A percentile compares a stretch with the other conserved stretches of the same genome.
Evolutionary conservation across 805 yeast genomes (phyloP).

Genomic region (Kodamaea jinghongensis): DNA sequence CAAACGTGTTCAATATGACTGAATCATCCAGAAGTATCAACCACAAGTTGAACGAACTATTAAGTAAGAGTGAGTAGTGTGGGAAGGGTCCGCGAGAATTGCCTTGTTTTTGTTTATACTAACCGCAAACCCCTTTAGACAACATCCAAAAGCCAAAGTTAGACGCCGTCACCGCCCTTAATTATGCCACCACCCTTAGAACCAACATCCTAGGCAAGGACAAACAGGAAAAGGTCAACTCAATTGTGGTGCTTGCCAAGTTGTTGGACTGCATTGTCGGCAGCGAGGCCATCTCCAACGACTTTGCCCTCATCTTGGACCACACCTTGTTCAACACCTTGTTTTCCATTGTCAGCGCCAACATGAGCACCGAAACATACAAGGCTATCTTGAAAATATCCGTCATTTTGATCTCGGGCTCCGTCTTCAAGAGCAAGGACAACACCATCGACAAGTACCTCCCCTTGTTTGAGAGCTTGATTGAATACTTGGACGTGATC

Average conservation of each 20-base stretch:
- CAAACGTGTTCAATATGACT: slow-evolving; percentile 22
- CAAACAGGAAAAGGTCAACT: slow-evolving; percentile 50
- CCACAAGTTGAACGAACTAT: slow-evolving; percentile 42
- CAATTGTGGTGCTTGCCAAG: slow-evolving; percentile 53
- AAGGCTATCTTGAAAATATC: slow-evolving; percentile 45
- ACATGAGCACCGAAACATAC: slow-evolving; percentile 45
- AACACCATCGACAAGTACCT: slow-evolving; percentile 33
- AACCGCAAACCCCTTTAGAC: slow-evolving; percentile 15
- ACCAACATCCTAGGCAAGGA: slow-evolving; percentile 44
- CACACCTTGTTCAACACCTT: slow-evolving; percentile 38
- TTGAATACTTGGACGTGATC: slow-evolving; percentile 39
- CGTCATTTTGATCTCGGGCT: slow-evolving; percentile 41
- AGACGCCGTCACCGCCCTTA: slow-evolving; percentile 31
- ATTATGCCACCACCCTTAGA: slow-evolving; percentile 37
- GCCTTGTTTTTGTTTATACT: too few relatives aligned
- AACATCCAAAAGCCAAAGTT: slow-evolving; percentile 28
- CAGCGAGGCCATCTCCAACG: slow-evolving; percentile 40
- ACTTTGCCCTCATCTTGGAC: slow-evolving; percentile 36
- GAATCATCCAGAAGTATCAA: slow-evolving; percentile 43
- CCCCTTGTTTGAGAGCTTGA: slow-evolving; percentile 36
- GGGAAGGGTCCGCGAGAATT: too few relatives aligned
- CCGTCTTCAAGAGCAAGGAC: slow-evolving; percentile 37
- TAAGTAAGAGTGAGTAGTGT: slow-evolving; percentile 32
- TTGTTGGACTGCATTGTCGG: slow-evolving; percentile 43
- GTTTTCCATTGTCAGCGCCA: slow-evolving; percentile 39